Percentiles rank a stretch among this genome's conserved stretches.
Conservation (phyloP, 495 filamentous ascomycete genomes). For the Hyaloscypha bicolor region DNA sequence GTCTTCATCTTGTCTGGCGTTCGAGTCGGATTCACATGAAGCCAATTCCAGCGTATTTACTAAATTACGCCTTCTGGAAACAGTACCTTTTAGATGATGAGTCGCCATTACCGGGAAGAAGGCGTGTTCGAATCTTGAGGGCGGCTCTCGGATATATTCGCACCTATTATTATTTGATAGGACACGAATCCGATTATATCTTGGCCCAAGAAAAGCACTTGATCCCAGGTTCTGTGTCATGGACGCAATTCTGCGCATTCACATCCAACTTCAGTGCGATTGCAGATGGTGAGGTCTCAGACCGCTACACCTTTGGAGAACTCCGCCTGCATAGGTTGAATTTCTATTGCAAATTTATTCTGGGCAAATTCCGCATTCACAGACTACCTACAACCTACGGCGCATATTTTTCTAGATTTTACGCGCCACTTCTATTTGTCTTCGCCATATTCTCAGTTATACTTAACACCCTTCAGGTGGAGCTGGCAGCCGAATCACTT, state of each 20-base stretch:
- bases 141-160: constrained; percentile 45
- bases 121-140: background rate
- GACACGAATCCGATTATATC: constrained; percentile 40
- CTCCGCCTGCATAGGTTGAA: constrained; percentile 43
- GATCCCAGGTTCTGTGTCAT: constrained; percentile 33
- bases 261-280: background rate
- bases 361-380: constrained; percentile 24
- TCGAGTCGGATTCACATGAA: constrained; percentile 56
- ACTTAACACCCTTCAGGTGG: constrained; percentile 39
- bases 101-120: background rate
- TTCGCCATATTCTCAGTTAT: constrained; percentile 37
- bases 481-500: constrained; percentile 13
- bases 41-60: constrained; percentile 55
- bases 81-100: constrained; percentile 31
- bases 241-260: constrained; percentile 20
- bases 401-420: constrained; percentile 34
- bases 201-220: constrained; percentile 38
- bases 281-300: constrained; percentile 10
- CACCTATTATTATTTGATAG: constrained; percentile 44
- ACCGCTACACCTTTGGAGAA: constrained; percentile 44
- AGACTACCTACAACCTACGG: constrained; percentile 25
- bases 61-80: constrained; percentile 49
- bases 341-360: constrained; percentile 22
- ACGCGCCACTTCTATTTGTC: constrained; percentile 38
- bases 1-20: constrained; percentile 60